Conservation (phyloP, 352 stramenopile genomes). For the Phytopythium chamaehyphon region DNA sequence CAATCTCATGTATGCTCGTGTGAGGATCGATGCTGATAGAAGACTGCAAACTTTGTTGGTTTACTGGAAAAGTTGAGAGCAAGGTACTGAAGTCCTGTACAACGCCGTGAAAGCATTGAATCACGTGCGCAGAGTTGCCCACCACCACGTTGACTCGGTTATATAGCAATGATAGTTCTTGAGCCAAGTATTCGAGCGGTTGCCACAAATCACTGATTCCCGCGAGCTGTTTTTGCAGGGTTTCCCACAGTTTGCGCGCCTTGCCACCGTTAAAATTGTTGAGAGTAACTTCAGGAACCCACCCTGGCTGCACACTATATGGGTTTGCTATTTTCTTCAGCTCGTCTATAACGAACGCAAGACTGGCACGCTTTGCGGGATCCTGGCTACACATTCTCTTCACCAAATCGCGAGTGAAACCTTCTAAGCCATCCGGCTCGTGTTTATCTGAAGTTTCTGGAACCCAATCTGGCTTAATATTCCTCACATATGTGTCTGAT, state of each 20-base stretch:
- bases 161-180: no score
- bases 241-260: neutral
- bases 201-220: neutral
- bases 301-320: neutral
- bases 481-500: no score
- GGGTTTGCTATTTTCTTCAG: neutral
- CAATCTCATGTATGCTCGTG: no score
- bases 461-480: no score
- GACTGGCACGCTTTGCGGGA: slow-evolving; percentile 12
- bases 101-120: neutral
- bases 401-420: slow-evolving; percentile 11
- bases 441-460: no score
- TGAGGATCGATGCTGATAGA: no score
- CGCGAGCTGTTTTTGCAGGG: neutral
- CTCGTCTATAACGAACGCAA: slow-evolving; percentile 10
- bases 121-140: neutral
- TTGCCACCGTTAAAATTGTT: neutral
- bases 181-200: no score
- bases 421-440: neutral
- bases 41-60: no score
- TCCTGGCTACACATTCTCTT: neutral
- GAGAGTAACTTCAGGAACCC: neutral
- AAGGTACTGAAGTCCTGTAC: neutral
- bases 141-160: neutral
- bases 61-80: no score